Evolutionary conservation across 345 rosid species (phyloP).

Genomic region (Citrus mangshanensis): DNA sequence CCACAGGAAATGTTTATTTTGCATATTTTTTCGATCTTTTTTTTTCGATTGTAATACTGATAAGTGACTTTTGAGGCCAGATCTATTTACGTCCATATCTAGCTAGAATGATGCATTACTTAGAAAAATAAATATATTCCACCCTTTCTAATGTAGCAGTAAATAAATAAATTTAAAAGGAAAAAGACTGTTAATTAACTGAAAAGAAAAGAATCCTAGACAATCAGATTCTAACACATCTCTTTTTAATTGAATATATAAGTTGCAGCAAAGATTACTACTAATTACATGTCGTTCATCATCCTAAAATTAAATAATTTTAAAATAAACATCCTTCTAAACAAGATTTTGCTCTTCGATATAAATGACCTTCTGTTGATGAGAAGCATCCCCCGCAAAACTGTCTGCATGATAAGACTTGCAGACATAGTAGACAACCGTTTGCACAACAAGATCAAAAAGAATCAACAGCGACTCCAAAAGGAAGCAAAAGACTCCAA

Average conservation of each 20-base stretch:
- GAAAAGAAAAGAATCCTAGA: too few species aligned
- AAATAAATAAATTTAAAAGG: too few species aligned
- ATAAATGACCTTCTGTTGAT: background rate
- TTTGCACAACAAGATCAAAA: slow-evolving; percentile 38
- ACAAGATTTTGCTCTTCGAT: background rate
- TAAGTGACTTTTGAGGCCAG: background rate
- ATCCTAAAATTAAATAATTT: too few species aligned
- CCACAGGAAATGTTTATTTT: slow-evolving; percentile 51
- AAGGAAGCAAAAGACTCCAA: slow-evolving; percentile 32
- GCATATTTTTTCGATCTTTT: background rate
- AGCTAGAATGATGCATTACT: too few species aligned
- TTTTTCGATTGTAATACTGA: background rate
- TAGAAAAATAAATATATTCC: too few species aligned
- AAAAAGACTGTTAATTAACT: too few species aligned
- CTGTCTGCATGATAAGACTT: slow-evolving; percentile 52
- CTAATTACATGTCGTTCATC: background rate
- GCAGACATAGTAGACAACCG: slow-evolving; percentile 56
- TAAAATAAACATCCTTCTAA: background rate
- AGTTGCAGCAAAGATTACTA: too few species aligned
- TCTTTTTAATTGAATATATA: too few species aligned
- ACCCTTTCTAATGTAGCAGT: too few species aligned
- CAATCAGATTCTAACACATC: too few species aligned
- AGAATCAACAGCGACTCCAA: slow-evolving; percentile 28
- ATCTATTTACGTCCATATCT: too few species aligned
- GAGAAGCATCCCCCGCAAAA: slow-evolving; percentile 4